Evolutionary conservation across 768 basidiomycete species (phyloP), one percentile per base, ranked within the genome.

Genomic region (Lepiota brunneoincarnata): DNA sequence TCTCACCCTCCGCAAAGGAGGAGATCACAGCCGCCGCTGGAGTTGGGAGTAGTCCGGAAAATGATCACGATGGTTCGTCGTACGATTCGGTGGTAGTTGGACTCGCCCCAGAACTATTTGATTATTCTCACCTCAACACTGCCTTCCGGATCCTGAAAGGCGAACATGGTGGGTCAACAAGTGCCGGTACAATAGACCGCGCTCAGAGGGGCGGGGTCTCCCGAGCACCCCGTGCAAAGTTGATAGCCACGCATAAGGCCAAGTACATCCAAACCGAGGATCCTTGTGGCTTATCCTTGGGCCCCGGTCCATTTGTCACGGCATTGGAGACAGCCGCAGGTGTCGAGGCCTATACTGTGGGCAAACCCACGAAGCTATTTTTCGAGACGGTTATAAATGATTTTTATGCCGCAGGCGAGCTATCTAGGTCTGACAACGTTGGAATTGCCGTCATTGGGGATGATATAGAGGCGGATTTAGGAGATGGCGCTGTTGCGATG

Each of bases 11-110:
- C 5, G 77, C 81, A 2, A 62, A 65, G 41, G 63, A 74, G 23
- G 83, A 80, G 58, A 73, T 77, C 48, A 23, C 60, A 9, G 26
- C 55, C n/a, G 26, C 55, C n/a, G 50, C 44, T 15, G 55, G 60
- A 1, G 21, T 43, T 18, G 18, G 43, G 1, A 24, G 48, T 14
- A 26, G 10, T 15, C 18, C 14, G 17, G 44, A 4, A 58, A 56
- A 7, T 17, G 44, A 1, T 38, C 55, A 31, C 5, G 28, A 56
- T 5, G 42, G 62, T 12, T 59, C 57, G 4, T 62, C 64, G 2
- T 77, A 77, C 59, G 84, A 89, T 58, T 72, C 79, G 0, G 86
- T 89, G 21, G 76, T 88, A n/a, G 66, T 89, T 14, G 85, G 86
- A 4, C 74, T 86, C 15, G 76, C 84, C 0, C 83, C 82, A 1